Evolutionary conservation across 2,329 filamentous ascomycete species (phyloP).

Genomic region (Monascus ruber): DNA sequence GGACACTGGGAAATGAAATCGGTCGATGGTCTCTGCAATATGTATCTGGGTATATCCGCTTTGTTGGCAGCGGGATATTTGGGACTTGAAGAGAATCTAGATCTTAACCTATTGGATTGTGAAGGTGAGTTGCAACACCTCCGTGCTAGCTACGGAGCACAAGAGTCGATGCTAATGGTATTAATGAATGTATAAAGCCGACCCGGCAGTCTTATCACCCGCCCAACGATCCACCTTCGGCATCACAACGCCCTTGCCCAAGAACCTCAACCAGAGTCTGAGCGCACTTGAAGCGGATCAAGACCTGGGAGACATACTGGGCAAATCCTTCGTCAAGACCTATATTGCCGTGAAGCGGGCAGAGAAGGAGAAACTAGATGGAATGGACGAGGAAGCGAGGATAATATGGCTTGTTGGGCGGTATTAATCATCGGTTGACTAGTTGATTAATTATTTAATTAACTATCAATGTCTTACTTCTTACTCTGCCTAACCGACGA

Average conservation of each 20-base stretch:
- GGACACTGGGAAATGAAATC: slow-evolving; percentile 70
- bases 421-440: slow-evolving; percentile 16
- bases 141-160: no score
- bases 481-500: no score
- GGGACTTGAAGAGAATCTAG: slow-evolving; percentile 35
- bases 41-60: slow-evolving; percentile 57
- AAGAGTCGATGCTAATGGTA: no score
- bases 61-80: slow-evolving; percentile 49
- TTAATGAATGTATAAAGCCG: slow-evolving; percentile 9
- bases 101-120: slow-evolving; percentile 23
- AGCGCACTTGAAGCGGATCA: slow-evolving; percentile 18
- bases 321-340: slow-evolving; percentile 14
- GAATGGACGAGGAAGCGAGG: slow-evolving; percentile 20
- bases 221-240: slow-evolving; percentile 20
- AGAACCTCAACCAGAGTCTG: slow-evolving; percentile 23
- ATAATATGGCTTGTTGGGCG: slow-evolving; percentile 27
- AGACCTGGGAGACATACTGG: slow-evolving; percentile 18
- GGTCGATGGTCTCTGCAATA: slow-evolving; percentile 69
- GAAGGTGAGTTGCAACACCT: slow-evolving; percentile 10
- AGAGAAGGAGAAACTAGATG: slow-evolving; percentile 19
- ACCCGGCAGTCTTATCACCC: slow-evolving; percentile 21
- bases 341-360: slow-evolving; percentile 23
- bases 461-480: no score
- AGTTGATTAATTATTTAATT: no score
- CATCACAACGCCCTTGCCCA: slow-evolving; percentile 26